Conservation (phyloP, 805 yeast genomes). For the Yarrowia osloensis region DNA sequence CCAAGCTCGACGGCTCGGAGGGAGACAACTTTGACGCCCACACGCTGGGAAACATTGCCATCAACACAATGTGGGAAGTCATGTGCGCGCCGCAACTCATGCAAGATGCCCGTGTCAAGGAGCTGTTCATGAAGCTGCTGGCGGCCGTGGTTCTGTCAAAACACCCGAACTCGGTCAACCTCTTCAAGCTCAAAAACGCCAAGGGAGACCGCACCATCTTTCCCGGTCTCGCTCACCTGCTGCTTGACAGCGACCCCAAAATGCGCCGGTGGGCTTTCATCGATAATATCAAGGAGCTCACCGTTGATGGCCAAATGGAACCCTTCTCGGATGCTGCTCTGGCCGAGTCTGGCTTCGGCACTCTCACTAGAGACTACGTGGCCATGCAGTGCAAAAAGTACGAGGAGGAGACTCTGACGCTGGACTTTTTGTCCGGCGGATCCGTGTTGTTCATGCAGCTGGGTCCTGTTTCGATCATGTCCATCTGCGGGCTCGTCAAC, state of each 20-base stretch:
- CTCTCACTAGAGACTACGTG: neutral
- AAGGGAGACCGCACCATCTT: neutral
- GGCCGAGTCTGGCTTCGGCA: neutral
- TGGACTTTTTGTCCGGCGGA: slow-evolving; percentile 18
- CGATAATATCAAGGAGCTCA: slow-evolving; percentile 6
- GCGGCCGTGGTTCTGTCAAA: neutral
- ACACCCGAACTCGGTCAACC: neutral
- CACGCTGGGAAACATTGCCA: neutral
- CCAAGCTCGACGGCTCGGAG: neutral
- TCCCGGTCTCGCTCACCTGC: slow-evolving; percentile 8
- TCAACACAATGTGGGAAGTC: slow-evolving; percentile 26
- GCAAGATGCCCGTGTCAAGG: neutral
- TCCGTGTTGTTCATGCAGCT: slow-evolving; percentile 13
- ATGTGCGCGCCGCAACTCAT: slow-evolving; percentile 6
- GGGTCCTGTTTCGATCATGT: neutral
- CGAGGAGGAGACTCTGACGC: slow-evolving; percentile 5
- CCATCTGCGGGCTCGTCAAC: slow-evolving; percentile 6
- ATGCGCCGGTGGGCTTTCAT: slow-evolving; percentile 20
- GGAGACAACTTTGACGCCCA: neutral
- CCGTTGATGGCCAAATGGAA: slow-evolving; percentile 5
- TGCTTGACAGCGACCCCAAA: neutral
- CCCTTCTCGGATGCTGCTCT: slow-evolving; percentile 14
- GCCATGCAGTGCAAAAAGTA: neutral
- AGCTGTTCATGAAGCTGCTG: slow-evolving; percentile 5
- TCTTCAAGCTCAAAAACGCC: neutral